A percentile compares a stretch with the other conserved stretches of the same genome.
Evolutionary conservation across 2,329 filamentous ascomycete species (phyloP).

Genomic region (Tolypocladium paradoxum): DNA sequence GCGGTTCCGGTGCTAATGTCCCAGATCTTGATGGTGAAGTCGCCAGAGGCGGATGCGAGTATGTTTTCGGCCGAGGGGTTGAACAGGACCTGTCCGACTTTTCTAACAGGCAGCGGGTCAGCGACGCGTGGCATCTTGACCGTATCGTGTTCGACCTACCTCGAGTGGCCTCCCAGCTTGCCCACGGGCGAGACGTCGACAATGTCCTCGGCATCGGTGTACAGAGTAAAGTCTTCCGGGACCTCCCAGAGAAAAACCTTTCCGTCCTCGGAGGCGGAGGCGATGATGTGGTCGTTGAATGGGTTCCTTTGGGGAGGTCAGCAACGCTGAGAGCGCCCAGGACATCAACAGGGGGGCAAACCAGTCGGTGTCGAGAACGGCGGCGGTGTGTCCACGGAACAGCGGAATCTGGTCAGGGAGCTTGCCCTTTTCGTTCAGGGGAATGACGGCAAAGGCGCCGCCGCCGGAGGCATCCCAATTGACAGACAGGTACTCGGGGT

Average conservation of each 20-base stretch:
- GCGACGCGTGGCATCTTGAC: not conserved
- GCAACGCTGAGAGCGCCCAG: conserved; percentile 2
- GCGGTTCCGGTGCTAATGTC: conserved; percentile 72
- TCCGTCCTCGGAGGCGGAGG: conserved; percentile 90
- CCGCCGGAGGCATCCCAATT: conserved; percentile 98
- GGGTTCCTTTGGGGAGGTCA: conserved; percentile 58
- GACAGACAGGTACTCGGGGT: conserved; percentile 90
- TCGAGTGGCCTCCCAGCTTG: conserved; percentile 78
- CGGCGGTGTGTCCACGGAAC: conserved; percentile 90
- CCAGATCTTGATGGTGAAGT: conserved; percentile 93
- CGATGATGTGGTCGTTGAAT: conserved; percentile 87
- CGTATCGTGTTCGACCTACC: conserved; percentile 36
- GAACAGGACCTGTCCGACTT: conserved; percentile 96
- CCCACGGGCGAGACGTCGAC: conserved; percentile 69
- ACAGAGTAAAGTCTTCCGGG: conserved; percentile 73
- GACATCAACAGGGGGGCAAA: conserved; percentile 22
- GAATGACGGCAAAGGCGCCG: conserved; percentile 93
- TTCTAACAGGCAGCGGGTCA: conserved; percentile 42
- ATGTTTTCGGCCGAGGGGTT: conserved; percentile 94
- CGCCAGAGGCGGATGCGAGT: conserved; percentile 87
- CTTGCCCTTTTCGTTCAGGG: conserved; percentile 79
- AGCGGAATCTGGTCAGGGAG: conserved; percentile 86
- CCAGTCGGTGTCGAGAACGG: conserved; percentile 97
- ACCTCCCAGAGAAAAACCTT: conserved; percentile 98
- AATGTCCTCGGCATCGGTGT: conserved; percentile 76